phyloP scores from a whole-genome alignment of 169 alveolate genomes.

The Amoebophrya sp. region DNA sequence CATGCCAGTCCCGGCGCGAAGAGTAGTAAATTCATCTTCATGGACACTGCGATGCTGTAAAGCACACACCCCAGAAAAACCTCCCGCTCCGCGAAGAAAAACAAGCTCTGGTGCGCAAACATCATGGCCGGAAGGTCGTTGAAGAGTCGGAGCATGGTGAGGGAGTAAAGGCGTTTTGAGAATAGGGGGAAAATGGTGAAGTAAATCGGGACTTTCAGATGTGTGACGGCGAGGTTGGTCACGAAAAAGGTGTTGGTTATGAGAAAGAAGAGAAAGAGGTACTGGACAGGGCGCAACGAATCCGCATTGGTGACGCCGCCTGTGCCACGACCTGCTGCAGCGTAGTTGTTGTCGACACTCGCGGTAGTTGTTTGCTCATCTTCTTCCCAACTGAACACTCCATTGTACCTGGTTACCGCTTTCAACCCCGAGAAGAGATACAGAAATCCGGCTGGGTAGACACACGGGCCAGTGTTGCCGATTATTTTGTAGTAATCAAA shows the following conservation, averaged over 20 bases:
- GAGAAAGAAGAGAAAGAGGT: too few relatives aligned
- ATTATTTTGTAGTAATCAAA: background rate
- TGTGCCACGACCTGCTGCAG: too few relatives aligned
- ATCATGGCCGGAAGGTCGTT: background rate
- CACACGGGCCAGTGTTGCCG: conserved; percentile 29
- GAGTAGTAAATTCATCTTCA: conserved; percentile 15
- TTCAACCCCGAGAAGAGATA: background rate
- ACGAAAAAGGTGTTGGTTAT: too few relatives aligned
- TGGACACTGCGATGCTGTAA: conserved; percentile 1
- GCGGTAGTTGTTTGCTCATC: too few relatives aligned
- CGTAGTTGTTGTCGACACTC: too few relatives aligned
- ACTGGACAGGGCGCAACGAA: too few relatives aligned
- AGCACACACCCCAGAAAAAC: background rate
- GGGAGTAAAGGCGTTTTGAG: background rate
- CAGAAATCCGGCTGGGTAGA: conserved; percentile 25
- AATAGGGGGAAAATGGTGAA: background rate
- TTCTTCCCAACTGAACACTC: too few relatives aligned
- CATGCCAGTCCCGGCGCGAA: conserved; percentile 24
- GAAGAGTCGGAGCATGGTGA: conserved; percentile 23
- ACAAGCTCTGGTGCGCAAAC: background rate
- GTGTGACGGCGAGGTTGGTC: background rate
- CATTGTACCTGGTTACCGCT: background rate
- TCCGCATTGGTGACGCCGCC: too few relatives aligned
- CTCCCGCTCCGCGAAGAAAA: background rate
- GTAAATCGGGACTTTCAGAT: background rate